Base-by-base conservation (phyloP, 192 early-diverging fungal species). In the Dispira parvispora region DNA sequence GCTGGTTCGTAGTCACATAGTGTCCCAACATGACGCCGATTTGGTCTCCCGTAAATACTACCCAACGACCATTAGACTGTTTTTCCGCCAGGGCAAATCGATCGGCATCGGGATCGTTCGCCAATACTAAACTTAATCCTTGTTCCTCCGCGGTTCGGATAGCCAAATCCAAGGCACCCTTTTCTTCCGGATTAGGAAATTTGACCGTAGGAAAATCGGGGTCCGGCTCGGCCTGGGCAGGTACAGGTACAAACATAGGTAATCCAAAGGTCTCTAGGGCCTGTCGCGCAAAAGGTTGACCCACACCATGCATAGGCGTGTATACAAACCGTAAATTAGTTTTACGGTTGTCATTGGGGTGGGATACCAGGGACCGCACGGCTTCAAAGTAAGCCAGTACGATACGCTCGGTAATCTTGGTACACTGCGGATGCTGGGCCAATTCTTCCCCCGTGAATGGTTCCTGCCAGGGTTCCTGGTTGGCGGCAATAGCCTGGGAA, bases 291-390 rank as follows among this genome's bases (percentile, higher is more conserved):
- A 84, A 90, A 16, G 79, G 80, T 10, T 77, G 72, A 23, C 94
- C 94, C 32, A 96, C 91, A 55, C 94, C 94, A 65, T 96, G 94
- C 94, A 96, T 95, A 18, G 94, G 82, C 23, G 91, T 96, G 68
- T 95, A 95, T 16, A 87, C 86, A 69, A 89, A 87, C 47, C 63
- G 65, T 47, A 75, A 25, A 9, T 23, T 43, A 28, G 54, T 18
- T 23, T 38, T 38, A 5, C 18, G 21, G 43, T 25, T 18, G 16
- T 23, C 25, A 21, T 26, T 27, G 32, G 61, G 53, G 43, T 43
- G 63, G 21, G 61, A 63, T 45, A 70, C 67, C 11, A 78, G 63
- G 27, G 56, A 62, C n/a, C 73, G 71, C 0, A 87, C 73, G 44
- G 80, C 67, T 20, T 72, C 71, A 73, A 87, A 86, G 72, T 96